Evolutionary conservation across 257 asterid species (phyloP).

Genomic region (Solanum etuberosum): DNA sequence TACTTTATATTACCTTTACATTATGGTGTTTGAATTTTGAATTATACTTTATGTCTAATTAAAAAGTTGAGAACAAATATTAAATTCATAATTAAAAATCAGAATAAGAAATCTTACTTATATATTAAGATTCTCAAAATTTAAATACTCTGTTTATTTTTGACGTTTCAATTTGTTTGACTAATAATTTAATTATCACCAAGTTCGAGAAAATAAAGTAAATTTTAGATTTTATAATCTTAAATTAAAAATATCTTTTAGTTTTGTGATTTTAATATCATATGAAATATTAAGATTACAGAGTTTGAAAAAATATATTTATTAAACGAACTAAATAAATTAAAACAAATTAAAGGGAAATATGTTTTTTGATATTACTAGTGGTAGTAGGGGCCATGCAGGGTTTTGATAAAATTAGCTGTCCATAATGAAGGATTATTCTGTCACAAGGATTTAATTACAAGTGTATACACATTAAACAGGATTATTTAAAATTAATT

Average conservation of each 20-base stretch:
- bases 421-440: not conserved
- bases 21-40: not conserved
- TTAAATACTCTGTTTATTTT: not conserved
- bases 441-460: not conserved
- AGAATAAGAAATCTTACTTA: not conserved
- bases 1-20: not conserved
- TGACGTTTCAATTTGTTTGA: too few species aligned
- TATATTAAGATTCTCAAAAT: not conserved
- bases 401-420: not conserved
- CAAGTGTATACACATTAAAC: not conserved
- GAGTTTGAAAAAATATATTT: too few species aligned
- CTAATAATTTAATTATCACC: too few species aligned
- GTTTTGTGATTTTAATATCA: not conserved
- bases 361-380: not conserved
- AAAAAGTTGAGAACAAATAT: not conserved
- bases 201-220: not conserved
- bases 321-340: not conserved
- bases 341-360: not conserved
- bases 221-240: too few species aligned
- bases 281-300: too few species aligned
- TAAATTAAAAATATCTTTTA: too few species aligned
- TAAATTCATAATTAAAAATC: not conserved
- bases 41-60: not conserved
- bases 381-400: not conserved
- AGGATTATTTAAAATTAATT: not conserved